A percentile compares a stretch with the other conserved stretches of the same genome.
These are phyloP conservation scores for Yarrowia sp. DNA, from an alignment of 805 yeast genomes.

Conservation along the genomic window DNA sequence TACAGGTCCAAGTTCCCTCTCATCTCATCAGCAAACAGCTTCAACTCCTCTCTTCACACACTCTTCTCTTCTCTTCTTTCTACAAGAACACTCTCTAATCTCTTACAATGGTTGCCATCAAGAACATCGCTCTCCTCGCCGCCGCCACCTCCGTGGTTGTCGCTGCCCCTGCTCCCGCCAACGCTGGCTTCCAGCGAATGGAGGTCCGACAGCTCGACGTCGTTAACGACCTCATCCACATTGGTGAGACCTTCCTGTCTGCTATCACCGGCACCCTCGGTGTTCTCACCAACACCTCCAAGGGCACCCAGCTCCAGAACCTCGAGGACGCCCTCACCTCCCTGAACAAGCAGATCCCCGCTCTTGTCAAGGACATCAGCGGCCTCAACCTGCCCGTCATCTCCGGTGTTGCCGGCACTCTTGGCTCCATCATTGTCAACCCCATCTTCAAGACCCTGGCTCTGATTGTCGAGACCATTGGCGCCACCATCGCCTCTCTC, in stretches of 20 bases:
- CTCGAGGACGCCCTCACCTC: constrained; percentile 3
- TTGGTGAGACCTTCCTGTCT: constrained; percentile 20
- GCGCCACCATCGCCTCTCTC: constrained; percentile 15
- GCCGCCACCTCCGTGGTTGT: constrained; percentile 29
- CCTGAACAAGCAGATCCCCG: constrained; percentile 25
- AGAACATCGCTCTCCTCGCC: constrained; percentile 32
- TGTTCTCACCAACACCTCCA: constrained; percentile 31
- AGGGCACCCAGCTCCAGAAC: constrained; percentile 33
- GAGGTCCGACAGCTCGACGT: constrained; percentile 35
- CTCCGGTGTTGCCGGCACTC: constrained; percentile 21
- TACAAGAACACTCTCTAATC: constrained; percentile 6
- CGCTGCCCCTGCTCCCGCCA: constrained; percentile 6
- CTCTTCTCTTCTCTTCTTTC: not conserved
- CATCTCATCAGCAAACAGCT: constrained; percentile 8
- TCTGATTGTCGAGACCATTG: constrained; percentile 33
- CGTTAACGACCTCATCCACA: constrained; percentile 23
- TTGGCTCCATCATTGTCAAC: constrained; percentile 19
- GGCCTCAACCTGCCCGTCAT: constrained; percentile 31
- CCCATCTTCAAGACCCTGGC: constrained; percentile 37
- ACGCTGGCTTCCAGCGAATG: constrained; percentile 35
- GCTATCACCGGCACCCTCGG: constrained; percentile 28
- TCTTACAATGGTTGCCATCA: constrained; percentile 35
- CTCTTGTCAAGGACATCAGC: constrained; percentile 22
- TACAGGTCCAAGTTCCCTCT: constrained; percentile 2
- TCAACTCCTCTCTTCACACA: not conserved